Evolutionary conservation across 73 alveolate species (phyloP), one percentile per base, ranked within the genome.

Genomic region (Stentor roeselii): DNA sequence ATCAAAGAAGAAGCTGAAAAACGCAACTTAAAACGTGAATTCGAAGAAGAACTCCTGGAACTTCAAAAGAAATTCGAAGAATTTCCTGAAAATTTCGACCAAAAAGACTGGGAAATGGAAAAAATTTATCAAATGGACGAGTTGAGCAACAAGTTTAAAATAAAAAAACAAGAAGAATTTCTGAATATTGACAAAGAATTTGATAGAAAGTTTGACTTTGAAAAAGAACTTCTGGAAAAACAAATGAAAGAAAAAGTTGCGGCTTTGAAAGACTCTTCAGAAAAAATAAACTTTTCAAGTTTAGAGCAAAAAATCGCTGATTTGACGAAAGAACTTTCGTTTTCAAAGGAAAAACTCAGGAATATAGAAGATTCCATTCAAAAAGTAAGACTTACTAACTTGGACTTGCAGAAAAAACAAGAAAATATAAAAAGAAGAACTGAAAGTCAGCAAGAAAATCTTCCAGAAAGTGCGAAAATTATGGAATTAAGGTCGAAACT

Each of bases 391-490:
- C 27, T 27, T 40, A 32, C 11, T 11, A 67, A 21, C 80, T 27
- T 15, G 2, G 41, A 67, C 14, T 34, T 21, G 11, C 21, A 67
- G 34, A 32, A 67, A 1, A 67, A 21, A 36, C n/a, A 21, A 1
- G 80, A 67, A 11, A 30, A n/a, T 67, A 21, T 67, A n/a, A 21
- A 32, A 21, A 67, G 41, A 21, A 15, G 21, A 27, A 30, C 14
- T 34, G 80, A 67, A 1, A n/a, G 41, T 15, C 37, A 67, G 34
- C 41, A 67, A 1, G 80, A 67, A 67, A 21, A n/a, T 21, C 80
- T 67, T 67, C 41, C 80, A 67, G 41, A 21, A 67, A 67, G 37
- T 34, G 41, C 80, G 11, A 67, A 67, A 67, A 67, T 67, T 40
- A 67, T 27, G 21, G 80, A 67, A 0, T 34, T 67, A n/a, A n/a